Percentiles rank a stretch among this genome's conserved stretches.
These are phyloP conservation scores for Bocquillonia castaneifolia DNA, from an alignment of 441 rosid genomes.

Conservation along the genomic window DNA sequence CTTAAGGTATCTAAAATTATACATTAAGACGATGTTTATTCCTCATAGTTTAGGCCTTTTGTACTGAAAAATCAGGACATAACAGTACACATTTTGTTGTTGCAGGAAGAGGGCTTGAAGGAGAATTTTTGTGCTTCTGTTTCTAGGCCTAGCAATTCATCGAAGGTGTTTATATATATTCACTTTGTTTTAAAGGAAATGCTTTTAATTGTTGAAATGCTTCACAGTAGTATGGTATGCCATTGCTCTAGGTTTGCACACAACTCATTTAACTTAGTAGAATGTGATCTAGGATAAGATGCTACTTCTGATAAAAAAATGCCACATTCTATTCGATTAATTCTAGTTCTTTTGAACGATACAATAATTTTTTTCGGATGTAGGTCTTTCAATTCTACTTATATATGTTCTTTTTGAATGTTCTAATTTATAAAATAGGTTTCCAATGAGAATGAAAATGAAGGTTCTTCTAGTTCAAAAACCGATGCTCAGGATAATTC, in stretches of 20 bases:
- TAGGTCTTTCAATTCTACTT: not conserved
- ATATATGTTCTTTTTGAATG: not conserved
- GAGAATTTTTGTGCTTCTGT: slow-evolving; percentile 48
- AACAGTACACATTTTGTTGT: too few relatives aligned
- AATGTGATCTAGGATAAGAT: too few relatives aligned
- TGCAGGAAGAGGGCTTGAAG: slow-evolving; percentile 57
- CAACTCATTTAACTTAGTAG: too few relatives aligned
- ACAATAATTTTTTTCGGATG: not conserved
- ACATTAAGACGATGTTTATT: not conserved
- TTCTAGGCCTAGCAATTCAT: slow-evolving; percentile 31
- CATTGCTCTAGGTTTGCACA: not conserved
- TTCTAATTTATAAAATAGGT: slow-evolving; percentile 45
- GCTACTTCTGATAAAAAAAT: too few relatives aligned
- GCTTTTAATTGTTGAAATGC: not conserved
- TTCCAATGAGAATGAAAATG: slow-evolving; percentile 37
- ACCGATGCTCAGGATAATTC: slow-evolving; percentile 47
- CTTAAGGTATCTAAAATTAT: slow-evolving; percentile 39
- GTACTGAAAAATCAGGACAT: too few relatives aligned
- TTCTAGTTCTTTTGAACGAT: not conserved
- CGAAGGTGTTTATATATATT: slow-evolving; percentile 36
- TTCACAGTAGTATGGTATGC: not conserved
- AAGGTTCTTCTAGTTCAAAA: slow-evolving; percentile 33
- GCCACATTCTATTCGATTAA: not conserved
- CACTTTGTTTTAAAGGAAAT: too few relatives aligned
- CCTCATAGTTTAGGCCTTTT: not conserved